Evolutionary conservation across 2,329 filamentous ascomycete species (phyloP).

Genomic region (Pseudomassariella vexata): DNA sequence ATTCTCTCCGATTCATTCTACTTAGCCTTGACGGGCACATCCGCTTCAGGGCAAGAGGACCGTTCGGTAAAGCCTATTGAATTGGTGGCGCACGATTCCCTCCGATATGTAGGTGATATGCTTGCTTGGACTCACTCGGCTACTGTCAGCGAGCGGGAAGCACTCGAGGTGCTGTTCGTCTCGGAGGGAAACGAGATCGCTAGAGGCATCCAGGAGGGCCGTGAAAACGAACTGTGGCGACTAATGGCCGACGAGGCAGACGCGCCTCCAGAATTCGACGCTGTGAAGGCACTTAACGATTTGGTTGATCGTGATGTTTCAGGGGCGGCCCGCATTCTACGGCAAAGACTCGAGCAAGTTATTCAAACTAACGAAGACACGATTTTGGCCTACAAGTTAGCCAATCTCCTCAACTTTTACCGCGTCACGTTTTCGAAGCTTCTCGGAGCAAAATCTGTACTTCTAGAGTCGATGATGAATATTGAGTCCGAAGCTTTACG

Average conservation of each 20-base stretch:
- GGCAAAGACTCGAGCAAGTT: conserved; percentile 84
- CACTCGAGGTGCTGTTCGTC: conserved; percentile 85
- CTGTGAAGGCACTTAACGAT: conserved; percentile 73
- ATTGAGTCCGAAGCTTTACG: conserved; percentile 73
- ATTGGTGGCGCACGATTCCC: conserved; percentile 81
- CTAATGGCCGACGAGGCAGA: conserved; percentile 52
- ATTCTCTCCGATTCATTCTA: conserved; percentile 87
- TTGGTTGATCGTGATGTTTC: conserved; percentile 82
- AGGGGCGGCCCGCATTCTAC: conserved; percentile 76
- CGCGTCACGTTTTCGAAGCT: conserved; percentile 77
- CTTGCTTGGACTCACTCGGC: conserved; percentile 94
- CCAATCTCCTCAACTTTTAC: conserved; percentile 88
- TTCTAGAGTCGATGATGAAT: conserved; percentile 62
- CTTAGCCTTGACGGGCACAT: conserved; percentile 72
- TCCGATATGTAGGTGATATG: conserved; percentile 95
- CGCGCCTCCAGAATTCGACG: conserved; percentile 61
- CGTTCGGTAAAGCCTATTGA: conserved; percentile 81
- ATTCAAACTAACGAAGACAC: conserved; percentile 90
- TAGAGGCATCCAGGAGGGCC: conserved; percentile 71
- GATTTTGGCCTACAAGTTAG: conserved; percentile 81
- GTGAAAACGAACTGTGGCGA: conserved; percentile 80
- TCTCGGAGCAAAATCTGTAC: conserved; percentile 60
- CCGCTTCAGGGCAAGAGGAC: conserved; percentile 52
- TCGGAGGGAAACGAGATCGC: conserved; percentile 85
- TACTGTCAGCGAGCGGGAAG: conserved; percentile 88